Evolutionary conservation across 2,329 filamentous ascomycete genomes (phyloP).

Genomic region (Tolypocladium guangdongense): DNA sequence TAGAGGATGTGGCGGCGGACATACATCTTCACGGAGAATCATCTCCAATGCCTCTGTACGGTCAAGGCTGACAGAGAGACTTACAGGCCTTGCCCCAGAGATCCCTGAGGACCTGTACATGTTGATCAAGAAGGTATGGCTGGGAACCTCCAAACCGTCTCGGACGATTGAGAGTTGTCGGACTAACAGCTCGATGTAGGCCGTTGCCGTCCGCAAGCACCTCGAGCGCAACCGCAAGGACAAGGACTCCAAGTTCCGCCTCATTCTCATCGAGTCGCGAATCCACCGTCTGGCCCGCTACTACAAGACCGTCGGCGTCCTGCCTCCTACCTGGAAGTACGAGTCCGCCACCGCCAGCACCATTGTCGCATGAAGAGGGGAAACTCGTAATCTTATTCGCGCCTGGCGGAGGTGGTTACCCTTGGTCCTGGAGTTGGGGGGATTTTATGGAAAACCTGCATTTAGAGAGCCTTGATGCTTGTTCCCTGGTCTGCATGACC

Average conservation of each 20-base stretch:
- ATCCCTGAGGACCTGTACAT: constrained; percentile 99
- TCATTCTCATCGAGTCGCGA: constrained; percentile 99
- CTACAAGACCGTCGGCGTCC: constrained; percentile 91
- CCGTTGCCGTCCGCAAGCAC: constrained; percentile 98
- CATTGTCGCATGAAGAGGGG: constrained; percentile 65
- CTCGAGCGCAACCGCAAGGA: constrained; percentile 99
- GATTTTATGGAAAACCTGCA: constrained; percentile 29
- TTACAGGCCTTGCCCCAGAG: constrained; percentile 91
- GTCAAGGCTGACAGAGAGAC: constrained; percentile 93
- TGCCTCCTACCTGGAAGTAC: constrained; percentile 95
- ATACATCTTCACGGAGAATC: constrained; percentile 12
- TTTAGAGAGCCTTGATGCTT: constrained; percentile 32
- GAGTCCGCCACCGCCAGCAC: constrained; percentile 95
- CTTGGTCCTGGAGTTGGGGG: constrained; percentile 33
- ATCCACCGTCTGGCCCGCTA: constrained; percentile 99
- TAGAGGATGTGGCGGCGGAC: constrained; percentile 13
- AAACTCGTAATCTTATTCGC: constrained; percentile 6
- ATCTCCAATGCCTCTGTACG: constrained; percentile 66
- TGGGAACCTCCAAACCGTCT: background rate
- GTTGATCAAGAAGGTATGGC: constrained; percentile 96
- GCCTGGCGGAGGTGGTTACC: constrained; percentile 19
- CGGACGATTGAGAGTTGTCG: background rate
- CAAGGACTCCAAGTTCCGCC: constrained; percentile 99
- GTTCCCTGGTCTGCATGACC: constrained; percentile 23
- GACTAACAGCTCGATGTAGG: constrained; percentile 39